Percentiles rank a stretch among this genome's conserved stretches.
Evolutionary conservation across 2,329 filamentous ascomycete genomes (phyloP).

Genomic region (Pestalotiopsis fici): DNA sequence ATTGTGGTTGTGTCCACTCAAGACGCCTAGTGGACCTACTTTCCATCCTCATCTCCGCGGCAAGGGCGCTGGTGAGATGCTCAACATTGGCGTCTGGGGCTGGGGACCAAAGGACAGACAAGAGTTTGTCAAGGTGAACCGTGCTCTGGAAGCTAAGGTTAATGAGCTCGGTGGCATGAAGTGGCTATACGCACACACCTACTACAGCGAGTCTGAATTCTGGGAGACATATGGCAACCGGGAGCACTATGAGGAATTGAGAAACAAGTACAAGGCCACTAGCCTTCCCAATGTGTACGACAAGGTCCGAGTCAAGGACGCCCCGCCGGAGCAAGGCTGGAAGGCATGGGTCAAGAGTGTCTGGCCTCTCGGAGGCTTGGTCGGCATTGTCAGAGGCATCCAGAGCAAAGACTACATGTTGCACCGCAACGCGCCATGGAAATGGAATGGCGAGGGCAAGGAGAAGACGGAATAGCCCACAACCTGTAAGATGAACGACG

Average conservation of each 20-base stretch:
- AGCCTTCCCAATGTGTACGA: slow-evolving; percentile 69
- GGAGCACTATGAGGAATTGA: slow-evolving; percentile 61
- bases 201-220: slow-evolving; percentile 74
- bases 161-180: slow-evolving; percentile 74
- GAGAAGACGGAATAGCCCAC: slow-evolving; percentile 16
- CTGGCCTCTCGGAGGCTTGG: slow-evolving; percentile 60
- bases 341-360: slow-evolving; percentile 45
- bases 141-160: slow-evolving; percentile 70
- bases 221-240: slow-evolving; percentile 63
- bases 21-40: slow-evolving; percentile 47
- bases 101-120: slow-evolving; percentile 60
- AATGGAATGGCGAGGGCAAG: slow-evolving; percentile 39
- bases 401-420: slow-evolving; percentile 56
- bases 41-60: slow-evolving; percentile 55
- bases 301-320: slow-evolving; percentile 63
- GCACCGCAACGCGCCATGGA: slow-evolving; percentile 55
- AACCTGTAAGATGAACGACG: slow-evolving; percentile 16
- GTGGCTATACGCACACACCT: slow-evolving; percentile 86
- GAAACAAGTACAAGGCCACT: slow-evolving; percentile 62
- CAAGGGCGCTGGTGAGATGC: slow-evolving; percentile 36
- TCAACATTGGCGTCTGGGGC: slow-evolving; percentile 78
- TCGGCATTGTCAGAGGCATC: slow-evolving; percentile 61
- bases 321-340: slow-evolving; percentile 41
- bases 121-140: slow-evolving; percentile 70
- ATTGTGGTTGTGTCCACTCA: slow-evolving; percentile 60